These are phyloP conservation scores for Persicaria maculosa DNA, from an alignment of 148 eudicot genomes.

Conservation along the genomic window DNA sequence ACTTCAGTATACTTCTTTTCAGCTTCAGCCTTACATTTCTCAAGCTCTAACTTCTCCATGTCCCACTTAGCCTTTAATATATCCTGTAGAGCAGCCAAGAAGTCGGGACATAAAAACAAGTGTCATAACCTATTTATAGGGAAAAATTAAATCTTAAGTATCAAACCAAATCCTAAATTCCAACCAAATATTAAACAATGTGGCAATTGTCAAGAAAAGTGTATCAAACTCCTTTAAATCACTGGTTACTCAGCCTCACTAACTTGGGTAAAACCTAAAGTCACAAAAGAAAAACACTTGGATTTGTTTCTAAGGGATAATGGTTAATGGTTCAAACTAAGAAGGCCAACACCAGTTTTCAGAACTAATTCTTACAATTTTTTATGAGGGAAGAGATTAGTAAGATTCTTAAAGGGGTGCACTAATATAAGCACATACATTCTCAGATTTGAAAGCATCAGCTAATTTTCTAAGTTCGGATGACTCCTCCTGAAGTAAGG, in stretches of 20 bases:
- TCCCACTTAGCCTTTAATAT: constrained; percentile 71
- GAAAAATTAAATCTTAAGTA: neutral
- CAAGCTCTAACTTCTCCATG: constrained; percentile 48
- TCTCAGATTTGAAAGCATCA: constrained; percentile 58
- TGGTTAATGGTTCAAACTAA: neutral
- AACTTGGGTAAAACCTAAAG: too few relatives aligned
- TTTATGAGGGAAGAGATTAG: neutral
- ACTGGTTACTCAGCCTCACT: too few relatives aligned
- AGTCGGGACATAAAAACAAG: neutral
- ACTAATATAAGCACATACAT: constrained; percentile 26
- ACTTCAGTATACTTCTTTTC: constrained; percentile 66
- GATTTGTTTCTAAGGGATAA: neutral
- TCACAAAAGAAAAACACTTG: neutral
- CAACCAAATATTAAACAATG: neutral
- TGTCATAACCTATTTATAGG: neutral
- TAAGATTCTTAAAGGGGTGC: neutral
- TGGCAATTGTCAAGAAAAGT: too few relatives aligned
- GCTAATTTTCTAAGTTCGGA: constrained; percentile 50
- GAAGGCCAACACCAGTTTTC: neutral
- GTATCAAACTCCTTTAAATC: too few relatives aligned
- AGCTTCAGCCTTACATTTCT: constrained; percentile 51
- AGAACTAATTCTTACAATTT: neutral
- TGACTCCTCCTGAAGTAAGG: constrained; percentile 55
- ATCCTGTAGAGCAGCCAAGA: constrained; percentile 21
- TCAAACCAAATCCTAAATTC: neutral